phyloP scores from a whole-genome alignment of 805 yeast genomes.

The Teunomyces stri region DNA sequence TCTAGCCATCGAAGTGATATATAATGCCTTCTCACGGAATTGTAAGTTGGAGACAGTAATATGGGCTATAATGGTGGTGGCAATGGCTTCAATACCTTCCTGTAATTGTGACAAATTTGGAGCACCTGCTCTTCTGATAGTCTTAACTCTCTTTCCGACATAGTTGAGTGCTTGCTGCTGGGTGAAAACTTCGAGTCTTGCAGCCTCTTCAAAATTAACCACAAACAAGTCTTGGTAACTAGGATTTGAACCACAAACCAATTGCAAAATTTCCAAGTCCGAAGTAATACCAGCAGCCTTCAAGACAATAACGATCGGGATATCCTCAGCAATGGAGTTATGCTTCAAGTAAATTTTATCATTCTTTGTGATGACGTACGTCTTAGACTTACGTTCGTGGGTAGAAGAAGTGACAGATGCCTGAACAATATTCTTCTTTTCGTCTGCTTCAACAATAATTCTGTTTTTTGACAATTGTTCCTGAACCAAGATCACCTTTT shows the following conservation, averaged over 20 bases:
- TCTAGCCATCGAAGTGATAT: slow-evolving; percentile 94
- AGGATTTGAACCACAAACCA: slow-evolving; percentile 89
- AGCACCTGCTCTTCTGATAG: slow-evolving; percentile 81
- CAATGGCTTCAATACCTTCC: slow-evolving; percentile 96
- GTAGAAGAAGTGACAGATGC: slow-evolving; percentile 98
- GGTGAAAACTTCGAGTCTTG: slow-evolving; percentile 78
- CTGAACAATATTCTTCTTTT: slow-evolving; percentile 88
- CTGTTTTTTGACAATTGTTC: slow-evolving; percentile 96
- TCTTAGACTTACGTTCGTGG: slow-evolving; percentile 96
- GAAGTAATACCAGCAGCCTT: slow-evolving; percentile 95
- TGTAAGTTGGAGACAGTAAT: slow-evolving; percentile 80
- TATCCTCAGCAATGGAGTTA: slow-evolving; percentile 91
- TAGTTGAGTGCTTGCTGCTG: slow-evolving; percentile 93
- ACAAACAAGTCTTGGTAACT: slow-evolving; percentile 90
- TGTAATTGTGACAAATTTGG: slow-evolving; percentile 78
- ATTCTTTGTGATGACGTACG: slow-evolving; percentile 91
- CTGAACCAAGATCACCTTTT: slow-evolving; percentile 93
- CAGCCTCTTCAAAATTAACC: slow-evolving; percentile 90
- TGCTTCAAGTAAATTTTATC: slow-evolving; percentile 88
- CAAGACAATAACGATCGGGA: slow-evolving; percentile 88
- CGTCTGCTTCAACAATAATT: slow-evolving; percentile 97
- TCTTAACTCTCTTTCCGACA: slow-evolving; percentile 87
- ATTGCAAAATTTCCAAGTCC: slow-evolving; percentile 88
- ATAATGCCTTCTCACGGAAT: slow-evolving; percentile 90
- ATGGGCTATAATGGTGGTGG: slow-evolving; percentile 95